phyloP scores from a whole-genome alignment of 1,284 basidiomycete species.

The Afroboletus lepidellus region DNA sequence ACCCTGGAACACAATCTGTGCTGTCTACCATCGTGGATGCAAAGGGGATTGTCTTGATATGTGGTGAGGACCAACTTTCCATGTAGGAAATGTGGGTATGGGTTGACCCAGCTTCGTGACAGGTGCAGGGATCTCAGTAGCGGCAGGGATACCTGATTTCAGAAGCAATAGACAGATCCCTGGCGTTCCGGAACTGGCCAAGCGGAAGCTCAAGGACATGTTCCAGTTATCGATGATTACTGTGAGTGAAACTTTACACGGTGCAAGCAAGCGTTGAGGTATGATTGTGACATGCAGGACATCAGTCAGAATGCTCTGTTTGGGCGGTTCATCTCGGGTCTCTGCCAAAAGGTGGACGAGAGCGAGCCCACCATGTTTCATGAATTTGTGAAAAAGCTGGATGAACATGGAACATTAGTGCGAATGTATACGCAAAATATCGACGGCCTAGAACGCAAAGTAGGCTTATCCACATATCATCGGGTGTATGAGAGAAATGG shows the following conservation, averaged over 20 bases:
- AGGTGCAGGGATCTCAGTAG: too few relatives aligned
- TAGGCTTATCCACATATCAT: not conserved
- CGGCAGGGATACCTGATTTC: too few relatives aligned
- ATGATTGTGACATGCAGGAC: not conserved
- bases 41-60: too few relatives aligned
- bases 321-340: not conserved
- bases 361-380: not conserved
- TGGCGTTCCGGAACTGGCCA: too few relatives aligned
- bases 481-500: not conserved
- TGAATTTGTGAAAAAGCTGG: not conserved
- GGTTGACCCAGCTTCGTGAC: too few relatives aligned
- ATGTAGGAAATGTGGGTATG: too few relatives aligned
- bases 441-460: not conserved
- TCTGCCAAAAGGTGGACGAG: not conserved
- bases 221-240: not conserved
- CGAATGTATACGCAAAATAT: not conserved
- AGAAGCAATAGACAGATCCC: too few relatives aligned
- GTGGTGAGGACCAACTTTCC: too few relatives aligned
- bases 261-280: not conserved
- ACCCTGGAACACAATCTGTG: too few relatives aligned
- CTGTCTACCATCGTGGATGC: too few relatives aligned
- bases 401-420: not conserved
- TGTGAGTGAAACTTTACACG: not conserved
- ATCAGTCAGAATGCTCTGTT: not conserved
- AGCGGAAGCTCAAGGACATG: too few relatives aligned